phyloP scores from a whole-genome alignment of 768 basidiomycete genomes.

The Astraeus odoratus region DNA sequence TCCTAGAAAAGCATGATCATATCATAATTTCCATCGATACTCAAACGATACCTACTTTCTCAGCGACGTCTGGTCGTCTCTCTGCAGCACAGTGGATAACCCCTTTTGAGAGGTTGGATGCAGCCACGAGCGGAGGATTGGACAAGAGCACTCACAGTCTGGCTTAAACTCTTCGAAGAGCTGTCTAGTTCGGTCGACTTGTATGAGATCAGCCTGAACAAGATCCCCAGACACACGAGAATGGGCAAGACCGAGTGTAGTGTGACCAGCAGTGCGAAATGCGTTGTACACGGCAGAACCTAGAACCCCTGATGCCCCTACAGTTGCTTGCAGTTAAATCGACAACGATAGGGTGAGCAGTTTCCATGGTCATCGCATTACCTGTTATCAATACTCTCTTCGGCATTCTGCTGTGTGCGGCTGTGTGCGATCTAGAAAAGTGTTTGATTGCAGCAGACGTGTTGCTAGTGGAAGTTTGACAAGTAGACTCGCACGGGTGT shows the following conservation, averaged over 20 bases:
- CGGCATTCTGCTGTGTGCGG: background rate
- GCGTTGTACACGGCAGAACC: conserved; percentile 71
- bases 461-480: background rate
- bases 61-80: conserved; percentile 86
- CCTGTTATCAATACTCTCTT: conserved; percentile 2
- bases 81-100: conserved; percentile 96
- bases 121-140: background rate
- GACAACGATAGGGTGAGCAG: background rate
- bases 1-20: conserved; percentile 1
- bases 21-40: background rate
- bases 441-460: background rate
- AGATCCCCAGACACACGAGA: conserved; percentile 53
- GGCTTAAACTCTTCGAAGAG: conserved; percentile 56
- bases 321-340: background rate
- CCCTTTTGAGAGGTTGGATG: conserved; percentile 37
- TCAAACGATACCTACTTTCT: conserved; percentile 50
- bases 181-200: conserved; percentile 44
- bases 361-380: background rate
- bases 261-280: conserved; percentile 41
- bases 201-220: conserved; percentile 60
- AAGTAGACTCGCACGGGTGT: too few relatives aligned
- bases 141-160: conserved; percentile 48
- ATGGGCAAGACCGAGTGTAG: conserved; percentile 66
- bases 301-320: conserved; percentile 92
- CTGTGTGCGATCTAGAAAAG: background rate